These are phyloP conservation scores for Fusarium piperis DNA, from an alignment of 2,329 filamentous ascomycete species.

Conservation along the genomic window DNA sequence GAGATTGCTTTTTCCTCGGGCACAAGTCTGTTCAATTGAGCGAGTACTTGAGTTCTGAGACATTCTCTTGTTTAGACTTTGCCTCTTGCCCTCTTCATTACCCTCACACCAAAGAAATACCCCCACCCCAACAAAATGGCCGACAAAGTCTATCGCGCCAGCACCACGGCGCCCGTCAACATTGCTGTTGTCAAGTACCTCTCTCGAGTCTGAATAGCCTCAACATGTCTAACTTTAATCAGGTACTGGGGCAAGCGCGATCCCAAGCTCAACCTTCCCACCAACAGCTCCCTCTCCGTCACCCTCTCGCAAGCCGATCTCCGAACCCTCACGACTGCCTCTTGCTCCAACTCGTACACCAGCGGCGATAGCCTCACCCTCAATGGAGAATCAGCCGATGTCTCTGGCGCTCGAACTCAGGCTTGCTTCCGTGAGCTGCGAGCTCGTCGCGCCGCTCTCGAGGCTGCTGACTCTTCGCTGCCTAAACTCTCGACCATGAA, in stretches of 20 bases:
- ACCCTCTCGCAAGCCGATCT: slow-evolving; percentile 95
- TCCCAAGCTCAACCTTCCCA: slow-evolving; percentile 91
- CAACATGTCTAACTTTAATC: neutral
- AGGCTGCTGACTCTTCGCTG: slow-evolving; percentile 75
- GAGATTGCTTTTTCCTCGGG: slow-evolving; percentile 6
- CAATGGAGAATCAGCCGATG: slow-evolving; percentile 84
- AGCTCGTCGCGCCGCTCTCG: slow-evolving; percentile 77
- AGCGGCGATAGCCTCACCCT: slow-evolving; percentile 78
- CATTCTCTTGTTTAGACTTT: neutral
- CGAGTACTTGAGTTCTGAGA: slow-evolving; percentile 2
- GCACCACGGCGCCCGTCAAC: slow-evolving; percentile 96
- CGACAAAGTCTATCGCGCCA: slow-evolving; percentile 82
- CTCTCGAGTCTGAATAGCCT: neutral
- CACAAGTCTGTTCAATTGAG: slow-evolving; percentile 2
- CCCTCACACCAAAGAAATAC: neutral
- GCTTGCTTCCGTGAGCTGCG: slow-evolving; percentile 92
- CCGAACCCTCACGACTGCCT: slow-evolving; percentile 94
- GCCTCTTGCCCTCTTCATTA: neutral
- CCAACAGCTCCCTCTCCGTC: slow-evolving; percentile 96
- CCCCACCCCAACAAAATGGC: slow-evolving; percentile 49
- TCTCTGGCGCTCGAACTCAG: slow-evolving; percentile 89
- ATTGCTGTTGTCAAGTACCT: slow-evolving; percentile 94
- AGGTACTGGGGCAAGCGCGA: slow-evolving; percentile 97
- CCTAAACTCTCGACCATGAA: slow-evolving; percentile 82
- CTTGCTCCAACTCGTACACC: slow-evolving; percentile 79